Conservation (phyloP, 768 basidiomycete species). For the Symmetrospora coprosmae region DNA sequence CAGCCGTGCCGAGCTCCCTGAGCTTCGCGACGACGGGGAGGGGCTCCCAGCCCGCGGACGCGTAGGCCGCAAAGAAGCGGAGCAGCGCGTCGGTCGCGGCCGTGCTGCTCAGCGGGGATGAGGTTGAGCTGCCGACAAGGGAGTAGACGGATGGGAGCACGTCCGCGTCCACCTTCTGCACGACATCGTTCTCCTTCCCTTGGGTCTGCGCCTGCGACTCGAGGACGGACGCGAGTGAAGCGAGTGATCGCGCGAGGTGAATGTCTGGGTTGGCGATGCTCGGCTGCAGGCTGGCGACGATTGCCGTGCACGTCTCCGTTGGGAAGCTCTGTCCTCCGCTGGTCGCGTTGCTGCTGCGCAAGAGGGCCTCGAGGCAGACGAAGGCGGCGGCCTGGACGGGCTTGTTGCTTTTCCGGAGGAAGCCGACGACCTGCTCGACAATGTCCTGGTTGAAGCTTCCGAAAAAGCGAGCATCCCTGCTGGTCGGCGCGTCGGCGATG, state of each 20-base stretch:
- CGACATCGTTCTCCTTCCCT: constrained; percentile 13
- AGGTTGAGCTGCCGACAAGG: constrained; percentile 55
- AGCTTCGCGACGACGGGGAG: constrained; percentile 38
- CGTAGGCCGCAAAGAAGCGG: constrained; percentile 65
- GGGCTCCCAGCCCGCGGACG: constrained; percentile 51
- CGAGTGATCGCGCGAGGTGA: constrained; percentile 48
- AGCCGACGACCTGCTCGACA: constrained; percentile 57
- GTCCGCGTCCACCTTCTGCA: constrained; percentile 29
- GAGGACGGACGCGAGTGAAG: constrained; percentile 52
- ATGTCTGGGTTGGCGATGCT: constrained; percentile 67
- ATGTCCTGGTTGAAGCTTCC: constrained; percentile 60
- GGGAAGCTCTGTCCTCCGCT: neutral
- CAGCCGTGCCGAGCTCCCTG: constrained; percentile 5
- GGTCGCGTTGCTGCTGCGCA: constrained; percentile 58
- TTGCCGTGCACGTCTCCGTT: constrained; percentile 45
- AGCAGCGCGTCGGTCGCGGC: constrained; percentile 66
- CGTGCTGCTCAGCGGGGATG: constrained; percentile 56
- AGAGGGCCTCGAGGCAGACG: constrained; percentile 54
- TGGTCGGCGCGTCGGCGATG: constrained; percentile 35
- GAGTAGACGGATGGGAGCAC: constrained; percentile 35
- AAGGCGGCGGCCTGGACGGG: constrained; percentile 68
- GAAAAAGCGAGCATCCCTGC: constrained; percentile 28
- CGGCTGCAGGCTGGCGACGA: constrained; percentile 59
- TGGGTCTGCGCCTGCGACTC: constrained; percentile 32
- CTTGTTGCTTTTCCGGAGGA: constrained; percentile 66